Evolutionary conservation across 2,329 filamentous ascomycete species (phyloP).

Genomic region (Ophiostoma ulmi): DNA sequence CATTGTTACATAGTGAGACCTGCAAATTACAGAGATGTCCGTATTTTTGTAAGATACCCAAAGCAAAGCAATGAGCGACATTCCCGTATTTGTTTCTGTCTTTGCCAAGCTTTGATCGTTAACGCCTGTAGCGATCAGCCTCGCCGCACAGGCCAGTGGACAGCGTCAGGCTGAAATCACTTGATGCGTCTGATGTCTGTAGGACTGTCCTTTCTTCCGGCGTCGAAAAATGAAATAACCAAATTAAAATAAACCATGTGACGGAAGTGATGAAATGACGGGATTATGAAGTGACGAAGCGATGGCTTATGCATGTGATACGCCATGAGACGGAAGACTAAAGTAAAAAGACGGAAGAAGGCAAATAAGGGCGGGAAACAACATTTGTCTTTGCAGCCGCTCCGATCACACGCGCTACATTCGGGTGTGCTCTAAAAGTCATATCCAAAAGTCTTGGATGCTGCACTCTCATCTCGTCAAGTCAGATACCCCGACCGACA

Average conservation of each 20-base stretch:
- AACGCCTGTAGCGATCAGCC: neutral
- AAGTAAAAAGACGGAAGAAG: neutral
- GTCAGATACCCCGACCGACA: neutral
- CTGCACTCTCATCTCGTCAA: neutral
- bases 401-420: neutral
- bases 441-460: neutral
- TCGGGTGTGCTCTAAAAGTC: neutral
- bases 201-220: neutral
- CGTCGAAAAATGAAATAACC: neutral
- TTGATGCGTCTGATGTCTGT: neutral
- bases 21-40: neutral
- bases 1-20: slow-evolving; percentile 5
- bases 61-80: neutral
- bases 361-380: too few relatives aligned
- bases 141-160: slow-evolving; percentile 8
- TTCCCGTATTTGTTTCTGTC: neutral
- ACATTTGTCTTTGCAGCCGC: too few relatives aligned
- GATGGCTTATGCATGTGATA: neutral
- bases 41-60: neutral
- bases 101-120: neutral
- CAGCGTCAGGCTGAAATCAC: neutral
- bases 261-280: neutral
- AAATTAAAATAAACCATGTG: neutral
- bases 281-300: neutral
- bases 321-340: neutral